Percentiles rank a stretch among this genome's conserved stretches.
phyloP scores from a whole-genome alignment of 305 asterid species.

The Rubia peregrina region DNA sequence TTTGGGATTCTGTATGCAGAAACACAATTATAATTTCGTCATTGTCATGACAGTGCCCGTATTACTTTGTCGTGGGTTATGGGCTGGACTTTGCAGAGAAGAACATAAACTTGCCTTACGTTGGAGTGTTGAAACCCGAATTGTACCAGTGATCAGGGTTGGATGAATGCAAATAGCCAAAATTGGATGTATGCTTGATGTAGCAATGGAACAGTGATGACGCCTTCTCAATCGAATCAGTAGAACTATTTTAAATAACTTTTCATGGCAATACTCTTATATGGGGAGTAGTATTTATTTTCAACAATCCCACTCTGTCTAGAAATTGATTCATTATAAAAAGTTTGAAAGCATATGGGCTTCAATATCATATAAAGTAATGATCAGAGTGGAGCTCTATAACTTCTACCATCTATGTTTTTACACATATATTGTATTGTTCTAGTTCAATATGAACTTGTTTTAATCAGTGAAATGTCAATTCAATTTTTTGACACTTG shows the following conservation, averaged over 20 bases:
- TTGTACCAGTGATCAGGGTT: constrained; percentile 12
- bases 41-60: constrained; percentile 60
- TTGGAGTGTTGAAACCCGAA: constrained; percentile 84
- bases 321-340: background rate
- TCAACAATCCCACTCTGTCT: background rate
- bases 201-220: too few relatives aligned
- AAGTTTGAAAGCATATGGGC: background rate
- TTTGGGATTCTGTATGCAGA: background rate
- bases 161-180: background rate
- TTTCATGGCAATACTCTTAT: background rate
- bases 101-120: constrained; percentile 80
- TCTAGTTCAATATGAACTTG: background rate
- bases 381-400: background rate
- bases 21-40: background rate
- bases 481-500: background rate
- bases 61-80: constrained; percentile 84
- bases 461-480: background rate
- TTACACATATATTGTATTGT: background rate
- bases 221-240: background rate
- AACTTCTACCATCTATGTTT: background rate
- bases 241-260: background rate
- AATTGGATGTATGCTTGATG: background rate
- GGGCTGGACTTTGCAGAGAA: constrained; percentile 75
- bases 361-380: background rate
- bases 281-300: background rate